Evolutionary conservation across 1,284 basidiomycete genomes (phyloP).

Genomic region (Malassezia sympodialis): DNA sequence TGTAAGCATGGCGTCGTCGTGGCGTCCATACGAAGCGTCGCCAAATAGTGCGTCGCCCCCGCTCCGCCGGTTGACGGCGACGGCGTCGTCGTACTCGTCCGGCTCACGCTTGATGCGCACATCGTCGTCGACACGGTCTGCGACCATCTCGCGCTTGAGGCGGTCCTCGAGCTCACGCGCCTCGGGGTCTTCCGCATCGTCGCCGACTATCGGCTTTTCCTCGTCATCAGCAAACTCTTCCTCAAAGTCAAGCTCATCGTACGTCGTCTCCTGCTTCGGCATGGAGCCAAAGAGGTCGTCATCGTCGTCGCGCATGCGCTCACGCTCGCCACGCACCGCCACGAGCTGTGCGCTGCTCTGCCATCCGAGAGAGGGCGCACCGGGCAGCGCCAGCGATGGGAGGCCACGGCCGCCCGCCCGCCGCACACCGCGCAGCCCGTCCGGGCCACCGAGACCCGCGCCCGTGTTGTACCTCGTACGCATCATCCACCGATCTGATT

Average conservation of each 20-base stretch:
- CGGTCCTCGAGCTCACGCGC: constrained; percentile 43
- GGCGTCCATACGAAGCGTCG: constrained; percentile 9
- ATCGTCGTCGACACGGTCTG: constrained; percentile 32
- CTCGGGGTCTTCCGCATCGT: constrained; percentile 36
- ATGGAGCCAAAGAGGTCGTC: constrained; percentile 20
- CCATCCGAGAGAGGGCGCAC: constrained; percentile 11
- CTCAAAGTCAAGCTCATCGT: constrained; percentile 44
- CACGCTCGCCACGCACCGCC: constrained; percentile 9
- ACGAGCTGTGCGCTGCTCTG: constrained; percentile 10
- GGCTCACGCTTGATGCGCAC: constrained; percentile 12
- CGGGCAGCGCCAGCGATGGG: constrained; percentile 11
- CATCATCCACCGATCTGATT: constrained; percentile 29
- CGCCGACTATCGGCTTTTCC: constrained; percentile 25
- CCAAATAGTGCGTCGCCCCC: constrained; percentile 23
- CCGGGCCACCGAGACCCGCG: neutral
- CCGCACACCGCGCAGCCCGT: too few species aligned
- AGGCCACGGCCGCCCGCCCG: neutral
- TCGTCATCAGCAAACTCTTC: constrained; percentile 47
- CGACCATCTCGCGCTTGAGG: constrained; percentile 45
- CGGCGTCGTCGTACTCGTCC: constrained; percentile 23
- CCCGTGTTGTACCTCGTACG: constrained; percentile 22
- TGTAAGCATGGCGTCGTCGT: constrained; percentile 33
- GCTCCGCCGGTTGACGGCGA: constrained; percentile 21
- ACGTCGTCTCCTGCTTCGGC: constrained; percentile 21
- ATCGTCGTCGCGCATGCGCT: constrained; percentile 23